Base-by-base conservation (phyloP, 2,329 filamentous ascomycete genomes). In the Gnomoniopsis smithogilvyi region DNA sequence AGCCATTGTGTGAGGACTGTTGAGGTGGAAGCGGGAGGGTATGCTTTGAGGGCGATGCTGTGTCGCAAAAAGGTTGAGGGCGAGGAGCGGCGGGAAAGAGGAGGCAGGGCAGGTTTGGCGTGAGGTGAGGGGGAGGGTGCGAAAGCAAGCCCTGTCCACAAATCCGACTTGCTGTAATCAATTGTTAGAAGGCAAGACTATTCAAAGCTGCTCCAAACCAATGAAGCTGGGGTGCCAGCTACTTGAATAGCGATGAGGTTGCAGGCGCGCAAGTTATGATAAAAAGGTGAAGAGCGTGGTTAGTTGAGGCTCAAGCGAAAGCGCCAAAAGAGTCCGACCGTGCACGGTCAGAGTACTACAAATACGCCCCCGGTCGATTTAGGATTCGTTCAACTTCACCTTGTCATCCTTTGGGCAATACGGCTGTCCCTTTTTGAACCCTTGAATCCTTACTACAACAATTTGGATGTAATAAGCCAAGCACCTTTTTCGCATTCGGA, bases 81-180 rank as follows among this genome's bases (percentile, higher is more conserved):
- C 17, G 22, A 50, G 19, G 43, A 47, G 24, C 33, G 49, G 52
- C 38, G 14, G 6, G 46, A 14, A 46, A 34, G 34, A 59, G 56
- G 51, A 49, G n/a, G 26, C 26, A 30, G 26, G 26, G 4, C 26
- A 30, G 26, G 26, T 30, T 30, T 4, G 4, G 26, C 26, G 26
- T 30, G 26, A 30, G 26, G 26, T 30, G 26, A 30, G 26, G 8
- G 33, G 33, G 43, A 48, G 51, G 48, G 51, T 46, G 56, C 45
- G 43, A 36, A 10, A 51, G 51, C 56, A 10, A 51, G 51, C 56
- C 58, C 58, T 49, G 45, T 33, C 24, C 22, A 33, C 14, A 41
- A 43, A 8, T 41, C 34, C 12, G n/a, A n/a, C 19, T 36, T 21
- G 30, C 21, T 41, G 30, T 30, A 22, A 33, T 45, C 36, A 34